A percentile compares a stretch with the other conserved stretches of the same genome.
These are phyloP conservation scores for Hawksworthiomyces lignivorus DNA, from an alignment of 2,329 filamentous ascomycete species.

Conservation along the genomic window DNA sequence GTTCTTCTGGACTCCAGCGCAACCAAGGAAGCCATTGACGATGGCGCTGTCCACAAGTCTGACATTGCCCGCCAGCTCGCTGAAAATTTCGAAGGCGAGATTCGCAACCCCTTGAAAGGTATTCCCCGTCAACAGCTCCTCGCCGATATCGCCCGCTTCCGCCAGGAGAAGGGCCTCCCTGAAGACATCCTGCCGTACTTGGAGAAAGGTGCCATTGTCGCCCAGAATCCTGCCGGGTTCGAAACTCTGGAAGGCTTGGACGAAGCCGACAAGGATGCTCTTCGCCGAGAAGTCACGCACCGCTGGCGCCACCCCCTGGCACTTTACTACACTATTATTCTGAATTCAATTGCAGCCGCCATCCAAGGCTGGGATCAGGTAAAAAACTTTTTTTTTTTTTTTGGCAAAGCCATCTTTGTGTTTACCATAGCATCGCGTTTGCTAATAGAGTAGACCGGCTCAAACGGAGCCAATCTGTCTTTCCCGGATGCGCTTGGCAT, in stretches of 20 bases:
- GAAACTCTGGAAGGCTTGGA: slow-evolving; percentile 40
- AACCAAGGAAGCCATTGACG: no score
- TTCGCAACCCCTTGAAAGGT: slow-evolving; percentile 13
- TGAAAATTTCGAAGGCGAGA: slow-evolving; percentile 11
- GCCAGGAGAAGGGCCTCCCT: slow-evolving; percentile 40
- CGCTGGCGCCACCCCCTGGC: slow-evolving; percentile 58
- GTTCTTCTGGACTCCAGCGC: no score
- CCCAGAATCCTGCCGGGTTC: slow-evolving; percentile 57
- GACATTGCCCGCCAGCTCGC: slow-evolving; percentile 8
- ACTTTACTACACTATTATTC: slow-evolving; percentile 59
- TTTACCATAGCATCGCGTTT: neutral
- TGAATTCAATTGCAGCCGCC: slow-evolving; percentile 63
- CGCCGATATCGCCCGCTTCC: slow-evolving; percentile 13
- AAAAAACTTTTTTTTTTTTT: slow-evolving; percentile 11
- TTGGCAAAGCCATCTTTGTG: neutral
- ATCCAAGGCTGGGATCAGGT: slow-evolving; percentile 58
- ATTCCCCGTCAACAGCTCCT: slow-evolving; percentile 14
- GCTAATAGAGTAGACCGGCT: slow-evolving; percentile 40
- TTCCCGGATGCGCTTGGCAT: slow-evolving; percentile 50
- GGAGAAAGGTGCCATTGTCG: slow-evolving; percentile 64
- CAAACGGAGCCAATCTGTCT: slow-evolving; percentile 55
- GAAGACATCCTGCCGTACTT: slow-evolving; percentile 49
- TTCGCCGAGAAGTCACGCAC: slow-evolving; percentile 47
- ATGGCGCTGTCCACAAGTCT: neutral
- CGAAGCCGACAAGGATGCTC: slow-evolving; percentile 39